These are phyloP conservation scores for Limtongozyma cylindracea DNA, from an alignment of 805 yeast species.

Conservation along the genomic window DNA sequence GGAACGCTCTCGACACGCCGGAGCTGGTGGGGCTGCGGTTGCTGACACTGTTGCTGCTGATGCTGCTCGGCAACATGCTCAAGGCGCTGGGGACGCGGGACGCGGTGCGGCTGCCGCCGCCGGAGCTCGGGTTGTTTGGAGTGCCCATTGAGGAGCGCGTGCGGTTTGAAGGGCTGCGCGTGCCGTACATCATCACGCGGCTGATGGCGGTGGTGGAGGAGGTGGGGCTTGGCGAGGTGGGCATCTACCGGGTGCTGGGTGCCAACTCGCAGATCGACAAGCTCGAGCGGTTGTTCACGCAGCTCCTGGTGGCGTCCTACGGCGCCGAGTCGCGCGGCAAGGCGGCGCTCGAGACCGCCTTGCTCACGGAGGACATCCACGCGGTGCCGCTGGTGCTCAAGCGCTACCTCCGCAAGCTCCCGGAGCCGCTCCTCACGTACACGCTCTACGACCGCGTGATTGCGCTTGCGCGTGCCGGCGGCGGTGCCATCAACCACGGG, in stretches of 20 bases:
- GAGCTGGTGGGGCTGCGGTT: too few species aligned
- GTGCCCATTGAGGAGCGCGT: slow-evolving; percentile 41
- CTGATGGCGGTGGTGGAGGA: slow-evolving; percentile 60
- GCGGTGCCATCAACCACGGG: slow-evolving; percentile 2
- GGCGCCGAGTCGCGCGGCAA: slow-evolving; percentile 13
- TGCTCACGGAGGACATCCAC: slow-evolving; percentile 44
- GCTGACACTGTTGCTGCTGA: too few species aligned
- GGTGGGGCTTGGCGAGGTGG: slow-evolving; percentile 58
- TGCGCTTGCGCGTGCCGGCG: slow-evolving; percentile 10
- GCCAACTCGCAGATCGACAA: slow-evolving; percentile 43
- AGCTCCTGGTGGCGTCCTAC: slow-evolving; percentile 22
- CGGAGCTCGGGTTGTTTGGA: slow-evolving; percentile 11
- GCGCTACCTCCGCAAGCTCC: slow-evolving; percentile 62
- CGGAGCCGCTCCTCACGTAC: slow-evolving; percentile 65
- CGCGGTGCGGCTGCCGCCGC: slow-evolving; percentile 10
- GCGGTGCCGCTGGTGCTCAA: slow-evolving; percentile 76
- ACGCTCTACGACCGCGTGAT: slow-evolving; percentile 44
- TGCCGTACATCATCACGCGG: slow-evolving; percentile 49
- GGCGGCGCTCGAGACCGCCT: slow-evolving; percentile 7
- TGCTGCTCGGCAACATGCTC: slow-evolving; percentile 3
- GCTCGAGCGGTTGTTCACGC: too few species aligned
- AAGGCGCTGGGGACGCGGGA: slow-evolving; percentile 23
- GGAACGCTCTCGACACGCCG: too few species aligned
- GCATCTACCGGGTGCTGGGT: slow-evolving; percentile 80
- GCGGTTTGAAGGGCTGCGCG: slow-evolving; percentile 25